Evolutionary conservation across 169 alveolate species (phyloP), one percentile per base, ranked within the genome.

Genomic region (Babesia divergens): DNA sequence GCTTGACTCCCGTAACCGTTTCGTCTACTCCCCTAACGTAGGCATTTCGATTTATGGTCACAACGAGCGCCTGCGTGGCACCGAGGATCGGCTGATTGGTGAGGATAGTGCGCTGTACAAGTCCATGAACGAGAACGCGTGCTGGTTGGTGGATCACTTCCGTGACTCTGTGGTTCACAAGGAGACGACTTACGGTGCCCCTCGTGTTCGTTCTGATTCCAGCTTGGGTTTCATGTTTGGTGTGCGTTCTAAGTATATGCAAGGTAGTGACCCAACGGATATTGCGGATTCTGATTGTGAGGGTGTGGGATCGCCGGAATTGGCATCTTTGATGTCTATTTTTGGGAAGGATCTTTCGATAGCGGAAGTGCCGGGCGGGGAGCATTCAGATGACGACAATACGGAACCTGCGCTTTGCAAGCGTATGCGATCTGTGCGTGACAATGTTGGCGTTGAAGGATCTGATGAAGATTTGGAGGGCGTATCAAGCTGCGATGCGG

Each of bases 121-220:
- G 5, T 44, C 42, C 42, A 77, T 77, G 80, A 24, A 26, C 16
- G 31, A 59, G 6, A 47, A 77, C 38, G 40, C 67, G 7, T n/a
- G 6, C 16, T 77, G 86, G 86, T 44, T 77, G 24, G 11, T 67
- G 70, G 83, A 68, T 18, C 65, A 58, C 11, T 54, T 77, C 40
- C 13, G 37, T 38, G 28, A 22, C 2, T 14, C 60, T n/a, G 49
- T 31, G 37, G 49, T 62, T 44, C 43, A 38, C 1, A 16, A 29
- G 46, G 67, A 56, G 22, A 29, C n/a, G 18, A 40, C 38, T n/a
- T 66, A 77, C 60, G 77, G 29, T n/a, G 58, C 65, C 22, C 70
- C 60, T 32, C 49, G 66, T 32, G 31, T 0, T 32, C 40, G 52
- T 56, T 24, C 54, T 11, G 37, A n/a, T 9, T 52, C 79, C 6